Percentiles rank a stretch among this genome's conserved stretches.
Conservation (phyloP, 805 yeast genomes). For the Ogataea haglerorum region DNA sequence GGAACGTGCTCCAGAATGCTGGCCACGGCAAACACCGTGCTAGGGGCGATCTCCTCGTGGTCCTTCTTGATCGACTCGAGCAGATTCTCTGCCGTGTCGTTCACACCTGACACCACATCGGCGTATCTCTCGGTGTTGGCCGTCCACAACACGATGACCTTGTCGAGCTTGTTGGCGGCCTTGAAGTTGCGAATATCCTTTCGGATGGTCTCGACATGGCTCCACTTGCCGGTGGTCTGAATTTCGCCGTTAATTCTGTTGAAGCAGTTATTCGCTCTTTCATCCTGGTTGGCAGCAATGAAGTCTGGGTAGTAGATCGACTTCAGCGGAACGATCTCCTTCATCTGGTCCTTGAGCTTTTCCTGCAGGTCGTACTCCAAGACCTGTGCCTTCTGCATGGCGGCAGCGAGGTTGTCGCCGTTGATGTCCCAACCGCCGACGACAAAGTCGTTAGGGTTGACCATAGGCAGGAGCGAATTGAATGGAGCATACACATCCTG, state of each 20-base stretch:
- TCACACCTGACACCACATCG: slow-evolving; percentile 71
- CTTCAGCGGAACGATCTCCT: slow-evolving; percentile 64
- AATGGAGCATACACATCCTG: slow-evolving; percentile 91
- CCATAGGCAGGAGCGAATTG: slow-evolving; percentile 83
- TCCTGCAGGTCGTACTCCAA: slow-evolving; percentile 81
- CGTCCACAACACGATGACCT: slow-evolving; percentile 91
- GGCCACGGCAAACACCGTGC: slow-evolving; percentile 93
- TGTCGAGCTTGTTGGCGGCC: slow-evolving; percentile 66
- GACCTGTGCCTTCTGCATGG: slow-evolving; percentile 83
- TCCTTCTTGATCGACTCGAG: slow-evolving; percentile 68
- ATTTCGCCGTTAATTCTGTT: slow-evolving; percentile 53
- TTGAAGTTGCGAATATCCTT: slow-evolving; percentile 80
- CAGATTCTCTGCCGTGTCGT: slow-evolving; percentile 83
- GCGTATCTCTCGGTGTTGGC: slow-evolving; percentile 96
- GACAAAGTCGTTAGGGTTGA: slow-evolving; percentile 84
- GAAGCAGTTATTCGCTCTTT: slow-evolving; percentile 84
- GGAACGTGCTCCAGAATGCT: slow-evolving; percentile 84
- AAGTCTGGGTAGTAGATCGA: slow-evolving; percentile 94
- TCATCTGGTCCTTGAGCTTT: slow-evolving; percentile 63
- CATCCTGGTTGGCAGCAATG: slow-evolving; percentile 91
- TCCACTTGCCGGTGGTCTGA: slow-evolving; percentile 70
- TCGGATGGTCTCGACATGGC: slow-evolving; percentile 83
- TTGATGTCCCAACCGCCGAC: slow-evolving; percentile 96
- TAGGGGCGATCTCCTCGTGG: slow-evolving; percentile 84
- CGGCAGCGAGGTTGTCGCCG: slow-evolving; percentile 62